These are phyloP conservation scores for Moesziomyces sp. DNA, from an alignment of 1,284 basidiomycete genomes.

Conservation along the genomic window DNA sequence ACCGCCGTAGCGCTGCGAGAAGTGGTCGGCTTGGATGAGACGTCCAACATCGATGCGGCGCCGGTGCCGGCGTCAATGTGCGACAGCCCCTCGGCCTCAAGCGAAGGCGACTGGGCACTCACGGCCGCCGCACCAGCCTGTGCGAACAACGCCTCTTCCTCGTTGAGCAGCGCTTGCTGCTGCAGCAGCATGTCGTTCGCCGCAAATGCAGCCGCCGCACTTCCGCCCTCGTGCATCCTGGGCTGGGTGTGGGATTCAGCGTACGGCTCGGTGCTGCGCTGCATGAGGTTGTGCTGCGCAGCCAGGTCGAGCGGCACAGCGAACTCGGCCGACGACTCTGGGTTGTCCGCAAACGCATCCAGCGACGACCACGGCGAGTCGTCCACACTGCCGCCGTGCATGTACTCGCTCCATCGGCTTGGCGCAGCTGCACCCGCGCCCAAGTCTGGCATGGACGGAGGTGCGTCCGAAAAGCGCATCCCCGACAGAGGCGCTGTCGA, in stretches of 20 bases:
- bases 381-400: conserved; percentile 31
- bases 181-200: conserved; percentile 21
- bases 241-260: conserved; percentile 1
- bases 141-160: conserved; percentile 34
- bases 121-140: conserved; percentile 39
- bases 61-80: conserved; percentile 77
- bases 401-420: conserved; percentile 49
- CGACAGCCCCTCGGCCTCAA: conserved; percentile 68
- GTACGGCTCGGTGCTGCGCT: conserved; percentile 2
- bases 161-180: conserved; percentile 13
- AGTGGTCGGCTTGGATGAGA: conserved; percentile 76
- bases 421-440: not conserved
- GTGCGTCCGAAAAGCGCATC: conserved; percentile 24
- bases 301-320: conserved; percentile 31
- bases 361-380: conserved; percentile 58
- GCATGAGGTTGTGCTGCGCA: conserved; percentile 21
- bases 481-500: conserved; percentile 8
- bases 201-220: conserved; percentile 16
- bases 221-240: not conserved
- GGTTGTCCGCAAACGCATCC: conserved; percentile 54
- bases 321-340: conserved; percentile 31
- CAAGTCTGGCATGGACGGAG: conserved; percentile 10
- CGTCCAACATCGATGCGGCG: conserved; percentile 82
- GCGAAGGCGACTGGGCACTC: not conserved
- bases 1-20: conserved; percentile 79